These are phyloP conservation scores for Leucogyrophana mollusca DNA, from an alignment of 768 basidiomycete genomes.

Conservation along the genomic window DNA sequence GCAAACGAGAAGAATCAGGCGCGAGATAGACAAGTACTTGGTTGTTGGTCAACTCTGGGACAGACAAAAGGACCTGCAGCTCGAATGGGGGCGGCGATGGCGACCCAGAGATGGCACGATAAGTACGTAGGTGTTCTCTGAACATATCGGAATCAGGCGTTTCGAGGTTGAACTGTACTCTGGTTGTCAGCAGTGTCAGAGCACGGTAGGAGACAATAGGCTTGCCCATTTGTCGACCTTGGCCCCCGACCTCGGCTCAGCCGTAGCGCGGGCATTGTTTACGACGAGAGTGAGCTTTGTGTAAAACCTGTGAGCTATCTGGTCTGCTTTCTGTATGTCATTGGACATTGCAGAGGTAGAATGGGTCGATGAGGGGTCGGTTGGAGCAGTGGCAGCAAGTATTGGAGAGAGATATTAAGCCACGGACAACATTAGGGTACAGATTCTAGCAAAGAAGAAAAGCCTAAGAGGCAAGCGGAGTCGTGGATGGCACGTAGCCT, in stretches of 20 bases:
- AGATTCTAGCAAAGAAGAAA: constrained; percentile 17
- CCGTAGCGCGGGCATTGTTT: constrained; percentile 68
- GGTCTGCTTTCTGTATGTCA: constrained; percentile 71
- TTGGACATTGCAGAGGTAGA: constrained; percentile 43
- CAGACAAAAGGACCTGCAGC: constrained; percentile 65
- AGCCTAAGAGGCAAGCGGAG: constrained; percentile 7
- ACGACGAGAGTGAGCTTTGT: constrained; percentile 79
- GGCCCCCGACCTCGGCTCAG: constrained; percentile 37
- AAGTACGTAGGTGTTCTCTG: constrained; percentile 57
- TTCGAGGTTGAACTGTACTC: constrained; percentile 73
- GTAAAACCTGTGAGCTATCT: constrained; percentile 83
- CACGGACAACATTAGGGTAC: constrained; percentile 28
- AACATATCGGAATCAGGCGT: constrained; percentile 72
- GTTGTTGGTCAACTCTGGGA: constrained; percentile 69
- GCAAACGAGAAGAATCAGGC: constrained; percentile 56
- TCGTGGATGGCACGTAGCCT: constrained; percentile 14
- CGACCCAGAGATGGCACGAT: constrained; percentile 53
- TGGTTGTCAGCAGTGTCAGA: neutral
- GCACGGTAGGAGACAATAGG: constrained; percentile 4
- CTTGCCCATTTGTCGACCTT: constrained; percentile 85
- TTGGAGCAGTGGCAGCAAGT: neutral
- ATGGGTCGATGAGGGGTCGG: constrained; percentile 17
- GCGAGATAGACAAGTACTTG: constrained; percentile 70
- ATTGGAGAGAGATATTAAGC: constrained; percentile 18
- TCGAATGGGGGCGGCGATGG: constrained; percentile 46